Evolutionary conservation across 225 moss, liverwort and hornwort genomes (phyloP).

Genomic region (Marchantia polymorpha): DNA sequence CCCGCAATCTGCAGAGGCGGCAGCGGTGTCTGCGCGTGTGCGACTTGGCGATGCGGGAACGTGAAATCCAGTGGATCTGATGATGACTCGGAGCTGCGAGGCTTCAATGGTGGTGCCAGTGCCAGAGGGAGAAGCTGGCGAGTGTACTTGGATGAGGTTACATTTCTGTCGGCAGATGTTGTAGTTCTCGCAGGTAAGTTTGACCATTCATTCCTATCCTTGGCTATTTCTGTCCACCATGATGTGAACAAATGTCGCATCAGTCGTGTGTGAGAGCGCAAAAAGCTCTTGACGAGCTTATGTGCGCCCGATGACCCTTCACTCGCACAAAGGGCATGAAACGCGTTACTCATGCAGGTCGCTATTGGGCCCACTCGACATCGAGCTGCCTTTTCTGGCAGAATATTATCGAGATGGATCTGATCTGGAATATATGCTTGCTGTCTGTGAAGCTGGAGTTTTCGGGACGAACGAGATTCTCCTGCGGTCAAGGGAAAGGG

Average conservation of each 20-base stretch:
- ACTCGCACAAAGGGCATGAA: too few relatives aligned
- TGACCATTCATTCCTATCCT: neutral
- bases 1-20: neutral
- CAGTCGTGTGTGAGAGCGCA: too few relatives aligned
- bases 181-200: constrained; percentile 19
- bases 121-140: constrained; percentile 5
- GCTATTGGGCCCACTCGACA: too few relatives aligned
- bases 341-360: too few relatives aligned
- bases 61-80: neutral
- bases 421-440: neutral
- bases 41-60: neutral
- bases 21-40: neutral
- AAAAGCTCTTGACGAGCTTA: too few relatives aligned
- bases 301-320: too few relatives aligned
- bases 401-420: neutral
- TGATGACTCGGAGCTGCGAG: neutral
- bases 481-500: constrained; percentile 10
- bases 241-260: neutral
- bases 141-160: constrained; percentile 16
- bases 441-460: neutral
- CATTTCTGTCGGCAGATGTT: constrained; percentile 2
- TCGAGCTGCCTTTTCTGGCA: too few relatives aligned
- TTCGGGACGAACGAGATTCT: constrained; percentile 22
- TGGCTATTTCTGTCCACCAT: neutral
- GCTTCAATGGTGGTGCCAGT: neutral